A percentile compares a stretch with the other conserved stretches of the same genome.
Evolutionary conservation across 116 monocot genomes (phyloP).

Genomic region (Iris pallida): DNA sequence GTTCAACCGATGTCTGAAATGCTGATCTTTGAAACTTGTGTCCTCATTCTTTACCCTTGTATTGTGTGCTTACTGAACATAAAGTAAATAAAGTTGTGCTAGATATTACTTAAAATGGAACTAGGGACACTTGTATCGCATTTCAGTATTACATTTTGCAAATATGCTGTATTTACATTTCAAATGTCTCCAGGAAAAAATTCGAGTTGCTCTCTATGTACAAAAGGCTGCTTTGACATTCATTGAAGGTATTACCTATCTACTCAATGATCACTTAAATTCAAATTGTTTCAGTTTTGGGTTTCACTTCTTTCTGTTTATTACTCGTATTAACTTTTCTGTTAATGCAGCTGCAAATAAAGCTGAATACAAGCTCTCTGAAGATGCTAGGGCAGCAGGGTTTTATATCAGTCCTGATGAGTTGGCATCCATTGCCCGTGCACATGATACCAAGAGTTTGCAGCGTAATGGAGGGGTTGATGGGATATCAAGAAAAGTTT

Average conservation of each 20-base stretch:
- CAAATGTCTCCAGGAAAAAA: slow-evolving; percentile 41
- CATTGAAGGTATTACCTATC: slow-evolving; percentile 32
- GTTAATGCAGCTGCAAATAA: slow-evolving; percentile 31
- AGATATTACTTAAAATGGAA: too few species aligned
- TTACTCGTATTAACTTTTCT: background rate
- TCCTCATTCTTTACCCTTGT: too few species aligned
- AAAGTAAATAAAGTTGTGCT: too few species aligned
- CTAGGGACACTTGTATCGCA: too few species aligned
- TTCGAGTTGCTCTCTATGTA: slow-evolving; percentile 45
- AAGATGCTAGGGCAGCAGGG: slow-evolving; percentile 28
- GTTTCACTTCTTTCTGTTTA: slow-evolving; percentile 3
- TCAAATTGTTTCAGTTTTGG: background rate
- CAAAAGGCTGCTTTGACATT: slow-evolving; percentile 50
- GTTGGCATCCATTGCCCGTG: slow-evolving; percentile 41
- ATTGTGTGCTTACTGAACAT: too few species aligned
- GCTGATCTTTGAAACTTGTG: too few species aligned
- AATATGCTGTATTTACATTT: background rate
- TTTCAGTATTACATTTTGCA: background rate
- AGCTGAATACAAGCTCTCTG: slow-evolving; percentile 33
- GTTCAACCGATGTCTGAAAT: too few species aligned
- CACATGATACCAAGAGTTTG: slow-evolving; percentile 25
- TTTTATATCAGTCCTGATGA: slow-evolving; percentile 41
- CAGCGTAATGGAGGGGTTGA: slow-evolving; percentile 35
- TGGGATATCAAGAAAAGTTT: slow-evolving; percentile 36
- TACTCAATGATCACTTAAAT: background rate